phyloP scores from a whole-genome alignment of 176 grass and related monocot species.

The Poa pratensis region DNA sequence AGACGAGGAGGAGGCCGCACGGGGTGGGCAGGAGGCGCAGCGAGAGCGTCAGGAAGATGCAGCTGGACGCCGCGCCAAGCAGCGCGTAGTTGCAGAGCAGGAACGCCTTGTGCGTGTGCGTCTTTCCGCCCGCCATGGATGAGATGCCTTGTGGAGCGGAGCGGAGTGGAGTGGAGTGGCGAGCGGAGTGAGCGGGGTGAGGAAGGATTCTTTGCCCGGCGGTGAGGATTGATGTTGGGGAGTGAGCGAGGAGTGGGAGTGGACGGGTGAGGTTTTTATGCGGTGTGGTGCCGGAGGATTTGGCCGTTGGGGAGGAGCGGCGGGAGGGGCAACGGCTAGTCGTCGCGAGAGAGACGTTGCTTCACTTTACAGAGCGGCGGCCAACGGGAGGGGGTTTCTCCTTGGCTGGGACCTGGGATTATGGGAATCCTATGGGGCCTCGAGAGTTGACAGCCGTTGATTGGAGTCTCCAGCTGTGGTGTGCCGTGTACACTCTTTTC shows the following conservation, averaged over 20 bases:
- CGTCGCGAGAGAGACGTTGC: constrained; percentile 26
- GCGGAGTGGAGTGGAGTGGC: not conserved
- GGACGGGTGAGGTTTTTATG: not conserved
- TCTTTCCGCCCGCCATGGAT: constrained; percentile 42
- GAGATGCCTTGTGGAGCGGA: not conserved
- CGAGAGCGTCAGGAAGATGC: constrained; percentile 85
- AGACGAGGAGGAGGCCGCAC: constrained; percentile 71
- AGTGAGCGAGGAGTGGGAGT: not conserved
- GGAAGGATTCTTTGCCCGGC: not conserved
- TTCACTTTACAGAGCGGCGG: not conserved
- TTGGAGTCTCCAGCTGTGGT: not conserved
- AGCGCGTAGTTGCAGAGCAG: constrained; percentile 82
- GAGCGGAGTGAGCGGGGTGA: not conserved
- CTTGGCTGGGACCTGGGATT: not conserved
- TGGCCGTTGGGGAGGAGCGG: constrained; percentile 15
- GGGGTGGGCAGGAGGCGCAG: constrained; percentile 70
- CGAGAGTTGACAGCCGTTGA: not conserved
- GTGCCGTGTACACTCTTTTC: not conserved
- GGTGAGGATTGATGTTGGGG: not conserved
- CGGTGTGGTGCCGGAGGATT: not conserved
- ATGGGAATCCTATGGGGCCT: not conserved
- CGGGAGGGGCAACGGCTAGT: constrained; percentile 16
- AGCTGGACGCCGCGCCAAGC: constrained; percentile 66
- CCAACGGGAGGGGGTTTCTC: not conserved
- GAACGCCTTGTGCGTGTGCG: constrained; percentile 68